A percentile compares a stretch with the other conserved stretches of the same genome.
Conservation (phyloP, 768 basidiomycete species). For the Rhizopogon salebrosus region DNA sequence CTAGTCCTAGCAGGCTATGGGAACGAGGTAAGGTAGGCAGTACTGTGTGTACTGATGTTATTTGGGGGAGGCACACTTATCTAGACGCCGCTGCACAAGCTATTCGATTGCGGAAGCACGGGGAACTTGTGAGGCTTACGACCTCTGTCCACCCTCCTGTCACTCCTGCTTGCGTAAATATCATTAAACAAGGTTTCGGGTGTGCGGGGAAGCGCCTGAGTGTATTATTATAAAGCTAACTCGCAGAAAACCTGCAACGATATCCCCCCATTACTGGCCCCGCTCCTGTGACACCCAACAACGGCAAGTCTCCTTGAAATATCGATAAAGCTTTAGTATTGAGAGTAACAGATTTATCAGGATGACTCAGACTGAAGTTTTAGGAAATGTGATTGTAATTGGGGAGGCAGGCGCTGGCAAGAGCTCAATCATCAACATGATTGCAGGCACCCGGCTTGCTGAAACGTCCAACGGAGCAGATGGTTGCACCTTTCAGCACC, state of each 20-base stretch:
- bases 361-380: too few species aligned
- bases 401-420: slow-evolving; percentile 25
- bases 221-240: not conserved
- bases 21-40: too few species aligned
- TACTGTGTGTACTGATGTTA: too few species aligned
- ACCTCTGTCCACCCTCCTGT: too few species aligned
- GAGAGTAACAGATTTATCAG: not conserved
- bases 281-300: not conserved
- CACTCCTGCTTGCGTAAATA: not conserved
- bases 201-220: not conserved
- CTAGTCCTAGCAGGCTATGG: too few species aligned
- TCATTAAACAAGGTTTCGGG: not conserved
- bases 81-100: too few species aligned
- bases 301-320: not conserved
- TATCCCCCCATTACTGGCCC: too few species aligned
- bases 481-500: slow-evolving; percentile 13
- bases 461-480: slow-evolving; percentile 5
- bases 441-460: slow-evolving; percentile 16
- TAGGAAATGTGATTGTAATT: slow-evolving; percentile 24
- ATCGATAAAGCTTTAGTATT: too few species aligned
- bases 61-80: too few species aligned
- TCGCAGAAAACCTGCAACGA: not conserved
- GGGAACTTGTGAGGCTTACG: too few species aligned
- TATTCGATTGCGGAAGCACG: too few species aligned
- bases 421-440: slow-evolving; percentile 21